Conservation (phyloP, 2,329 filamentous ascomycete species). For the Neonectria ditissima region DNA sequence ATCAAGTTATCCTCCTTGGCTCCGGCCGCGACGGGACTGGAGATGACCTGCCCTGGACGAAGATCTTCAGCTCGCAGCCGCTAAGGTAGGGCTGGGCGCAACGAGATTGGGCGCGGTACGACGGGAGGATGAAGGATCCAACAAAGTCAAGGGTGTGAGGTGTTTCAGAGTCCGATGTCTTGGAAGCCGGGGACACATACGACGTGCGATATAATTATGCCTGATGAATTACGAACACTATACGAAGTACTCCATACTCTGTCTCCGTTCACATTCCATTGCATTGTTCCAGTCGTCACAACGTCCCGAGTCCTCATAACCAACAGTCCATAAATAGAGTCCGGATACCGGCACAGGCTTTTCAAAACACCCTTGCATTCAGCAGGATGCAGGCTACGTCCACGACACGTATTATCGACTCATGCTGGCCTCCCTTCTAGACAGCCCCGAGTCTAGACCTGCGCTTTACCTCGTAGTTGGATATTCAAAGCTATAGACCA, state of each 20-base stretch:
- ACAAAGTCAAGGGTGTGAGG: neutral
- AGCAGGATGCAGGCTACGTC: neutral
- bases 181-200: too few species aligned
- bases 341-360: neutral
- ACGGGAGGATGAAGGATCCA: neutral
- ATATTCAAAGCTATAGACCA: too few species aligned
- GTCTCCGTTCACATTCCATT: neutral
- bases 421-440: neutral
- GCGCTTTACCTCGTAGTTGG: too few species aligned
- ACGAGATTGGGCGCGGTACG: conserved; percentile 5
- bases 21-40: conserved; percentile 4
- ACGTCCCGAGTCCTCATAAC: too few species aligned
- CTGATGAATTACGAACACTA: neutral
- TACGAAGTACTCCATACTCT: too few species aligned
- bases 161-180: neutral
- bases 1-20: conserved; percentile 5
- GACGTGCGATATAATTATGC: neutral
- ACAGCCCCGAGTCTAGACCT: too few species aligned
- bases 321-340: neutral
- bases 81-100: conserved; percentile 2
- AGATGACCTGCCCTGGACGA: neutral
- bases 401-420: neutral
- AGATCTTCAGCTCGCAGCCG: neutral
- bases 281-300: neutral
- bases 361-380: neutral